Percentiles rank a stretch among this genome's conserved stretches.
phyloP scores from a whole-genome alignment of 441 rosid genomes.

The Bocquillonia castaneifolia region DNA sequence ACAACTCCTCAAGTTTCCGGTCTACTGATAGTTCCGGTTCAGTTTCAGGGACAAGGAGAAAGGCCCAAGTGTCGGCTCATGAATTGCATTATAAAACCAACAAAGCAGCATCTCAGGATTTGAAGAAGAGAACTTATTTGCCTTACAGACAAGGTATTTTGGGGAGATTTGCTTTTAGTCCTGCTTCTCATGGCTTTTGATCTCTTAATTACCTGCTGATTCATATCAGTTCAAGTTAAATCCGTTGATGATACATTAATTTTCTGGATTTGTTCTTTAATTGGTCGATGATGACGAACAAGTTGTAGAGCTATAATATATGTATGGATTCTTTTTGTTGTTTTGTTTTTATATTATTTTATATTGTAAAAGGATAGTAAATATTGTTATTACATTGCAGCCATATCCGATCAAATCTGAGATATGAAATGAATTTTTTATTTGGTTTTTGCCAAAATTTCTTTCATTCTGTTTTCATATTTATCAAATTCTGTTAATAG shows the following conservation, averaged over 20 bases:
- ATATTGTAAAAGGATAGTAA: slow-evolving; percentile 9
- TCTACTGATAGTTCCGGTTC: slow-evolving; percentile 39
- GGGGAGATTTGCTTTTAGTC: slow-evolving; percentile 59
- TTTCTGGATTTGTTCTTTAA: too few species aligned
- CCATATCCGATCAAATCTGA: neutral
- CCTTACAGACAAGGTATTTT: slow-evolving; percentile 77
- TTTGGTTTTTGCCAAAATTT: neutral
- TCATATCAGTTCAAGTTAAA: neutral
- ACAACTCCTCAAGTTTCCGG: slow-evolving; percentile 38
- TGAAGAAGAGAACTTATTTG: slow-evolving; percentile 84
- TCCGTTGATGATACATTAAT: neutral
- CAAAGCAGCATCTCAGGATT: slow-evolving; percentile 59
- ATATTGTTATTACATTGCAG: neutral
- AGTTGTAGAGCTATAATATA: neutral
- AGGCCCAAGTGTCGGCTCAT: slow-evolving; percentile 57
- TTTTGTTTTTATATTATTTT: neutral
- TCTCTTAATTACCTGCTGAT: too few species aligned
- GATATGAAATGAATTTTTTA: neutral
- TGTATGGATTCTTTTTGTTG: neutral
- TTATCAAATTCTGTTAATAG: neutral
- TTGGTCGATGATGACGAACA: neutral
- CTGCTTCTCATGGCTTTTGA: slow-evolving; percentile 32
- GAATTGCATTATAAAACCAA: slow-evolving; percentile 75
- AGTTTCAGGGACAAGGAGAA: slow-evolving; percentile 35
- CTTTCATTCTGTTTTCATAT: neutral